Evolutionary conservation across 2,329 filamentous ascomycete genomes (phyloP).

Genomic region (Conoideocrella luteorostrata): DNA sequence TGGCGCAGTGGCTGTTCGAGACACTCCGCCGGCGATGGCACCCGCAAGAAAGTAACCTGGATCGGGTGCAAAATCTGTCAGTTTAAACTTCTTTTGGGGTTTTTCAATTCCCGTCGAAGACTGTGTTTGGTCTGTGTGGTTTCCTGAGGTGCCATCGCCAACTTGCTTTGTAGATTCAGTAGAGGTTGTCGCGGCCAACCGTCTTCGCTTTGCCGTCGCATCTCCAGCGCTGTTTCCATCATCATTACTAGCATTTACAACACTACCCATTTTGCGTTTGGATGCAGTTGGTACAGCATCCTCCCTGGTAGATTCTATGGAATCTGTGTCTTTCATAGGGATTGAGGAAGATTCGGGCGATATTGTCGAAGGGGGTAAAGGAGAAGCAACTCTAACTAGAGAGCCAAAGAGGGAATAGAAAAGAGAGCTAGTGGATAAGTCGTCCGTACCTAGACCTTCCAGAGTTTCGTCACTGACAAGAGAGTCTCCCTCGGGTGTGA

Average conservation of each 20-base stretch:
- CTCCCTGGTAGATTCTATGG: neutral
- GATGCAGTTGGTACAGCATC: conserved; percentile 6
- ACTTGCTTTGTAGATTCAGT: conserved; percentile 16
- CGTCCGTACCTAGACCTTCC: conserved; percentile 86
- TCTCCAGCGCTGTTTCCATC: conserved; percentile 17
- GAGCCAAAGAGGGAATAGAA: conserved; percentile 69
- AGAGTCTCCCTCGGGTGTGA: conserved; percentile 92
- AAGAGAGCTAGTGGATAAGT: conserved; percentile 47
- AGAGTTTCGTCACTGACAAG: conserved; percentile 84
- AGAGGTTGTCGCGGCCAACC: conserved; percentile 16
- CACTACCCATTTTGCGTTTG: conserved; percentile 12
- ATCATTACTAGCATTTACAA: conserved; percentile 5
- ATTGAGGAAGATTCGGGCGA: conserved; percentile 1
- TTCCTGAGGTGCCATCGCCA: conserved; percentile 29
- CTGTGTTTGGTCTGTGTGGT: conserved; percentile 20
- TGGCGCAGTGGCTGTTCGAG: conserved; percentile 89
- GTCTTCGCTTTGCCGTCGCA: conserved; percentile 18
- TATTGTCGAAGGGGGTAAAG: conserved; percentile 28
- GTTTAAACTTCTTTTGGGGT: conserved; percentile 40
- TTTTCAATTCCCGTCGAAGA: conserved; percentile 28
- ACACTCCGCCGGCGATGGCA: conserved; percentile 89
- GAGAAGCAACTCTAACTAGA: conserved; percentile 60
- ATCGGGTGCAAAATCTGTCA: conserved; percentile 69
- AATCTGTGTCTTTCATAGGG: neutral
- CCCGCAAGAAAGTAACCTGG: conserved; percentile 98